Conservation (phyloP, 257 asterid species). For the Fraxinus excelsior region DNA sequence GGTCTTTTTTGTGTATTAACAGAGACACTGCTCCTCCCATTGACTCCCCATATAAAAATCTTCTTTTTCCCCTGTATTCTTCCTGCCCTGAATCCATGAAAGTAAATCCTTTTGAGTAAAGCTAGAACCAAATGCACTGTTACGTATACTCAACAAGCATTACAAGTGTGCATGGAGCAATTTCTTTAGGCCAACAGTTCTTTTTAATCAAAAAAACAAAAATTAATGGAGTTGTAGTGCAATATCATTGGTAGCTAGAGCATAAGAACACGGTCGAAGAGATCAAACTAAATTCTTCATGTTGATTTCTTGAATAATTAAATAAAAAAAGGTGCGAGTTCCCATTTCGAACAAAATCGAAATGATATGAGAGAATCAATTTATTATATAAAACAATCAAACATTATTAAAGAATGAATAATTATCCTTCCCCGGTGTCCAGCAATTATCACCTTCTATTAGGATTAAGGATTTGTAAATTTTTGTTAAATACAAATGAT, state of each 20-base stretch:
- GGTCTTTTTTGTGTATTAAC: slow-evolving; percentile 71
- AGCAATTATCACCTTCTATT: background rate
- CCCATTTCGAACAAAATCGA: background rate
- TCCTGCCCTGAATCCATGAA: slow-evolving; percentile 54
- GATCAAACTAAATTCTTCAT: no score
- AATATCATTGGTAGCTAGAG: background rate
- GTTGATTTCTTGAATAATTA: background rate
- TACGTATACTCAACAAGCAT: background rate
- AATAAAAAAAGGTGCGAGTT: background rate
- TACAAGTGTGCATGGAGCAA: background rate
- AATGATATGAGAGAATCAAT: background rate
- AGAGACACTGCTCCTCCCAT: slow-evolving; percentile 98
- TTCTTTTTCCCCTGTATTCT: slow-evolving; percentile 60
- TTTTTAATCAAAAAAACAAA: background rate
- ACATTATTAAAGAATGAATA: background rate
- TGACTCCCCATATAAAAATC: slow-evolving; percentile 90
- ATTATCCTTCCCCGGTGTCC: background rate
- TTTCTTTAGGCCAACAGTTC: background rate
- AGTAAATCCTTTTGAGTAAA: background rate
- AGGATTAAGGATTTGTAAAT: background rate
- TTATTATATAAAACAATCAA: background rate
- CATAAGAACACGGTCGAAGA: background rate
- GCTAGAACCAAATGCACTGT: background rate
- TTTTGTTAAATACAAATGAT: background rate
- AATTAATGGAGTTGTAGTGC: background rate